A percentile compares a stretch with the other conserved stretches of the same genome.
These are phyloP conservation scores for Seiridium cupressi DNA, from an alignment of 2,329 filamentous ascomycete genomes.

Conservation along the genomic window DNA sequence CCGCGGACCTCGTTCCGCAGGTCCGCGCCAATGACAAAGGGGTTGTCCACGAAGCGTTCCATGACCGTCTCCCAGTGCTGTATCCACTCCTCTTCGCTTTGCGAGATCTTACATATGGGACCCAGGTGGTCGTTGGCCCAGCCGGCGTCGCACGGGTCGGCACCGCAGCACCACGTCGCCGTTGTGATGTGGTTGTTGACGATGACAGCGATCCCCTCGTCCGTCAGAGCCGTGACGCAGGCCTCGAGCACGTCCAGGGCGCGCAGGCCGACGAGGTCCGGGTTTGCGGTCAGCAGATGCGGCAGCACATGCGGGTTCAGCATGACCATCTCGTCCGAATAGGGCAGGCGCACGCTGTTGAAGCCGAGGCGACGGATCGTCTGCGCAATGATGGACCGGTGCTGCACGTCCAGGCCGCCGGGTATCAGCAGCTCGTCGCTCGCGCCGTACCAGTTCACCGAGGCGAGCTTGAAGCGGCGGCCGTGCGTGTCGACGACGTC, in stretches of 20 bases:
- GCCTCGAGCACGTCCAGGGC: constrained; percentile 63
- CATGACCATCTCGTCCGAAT: constrained; percentile 66
- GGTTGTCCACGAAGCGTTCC: constrained; percentile 55
- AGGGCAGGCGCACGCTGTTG: constrained; percentile 69
- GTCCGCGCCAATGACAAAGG: constrained; percentile 64
- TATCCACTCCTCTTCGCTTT: constrained; percentile 67
- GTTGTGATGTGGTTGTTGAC: constrained; percentile 71
- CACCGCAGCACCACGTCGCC: constrained; percentile 68
- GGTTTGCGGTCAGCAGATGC: constrained; percentile 54
- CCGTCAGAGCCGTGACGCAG: constrained; percentile 57
- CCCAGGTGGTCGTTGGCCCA: constrained; percentile 67
- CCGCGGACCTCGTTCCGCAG: constrained; percentile 69
- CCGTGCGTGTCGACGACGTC: constrained; percentile 58
- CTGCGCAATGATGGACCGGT: constrained; percentile 58
- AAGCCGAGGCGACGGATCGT: constrained; percentile 63
- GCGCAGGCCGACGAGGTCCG: constrained; percentile 53
- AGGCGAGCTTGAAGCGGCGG: constrained; percentile 59
- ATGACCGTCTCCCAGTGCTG: constrained; percentile 65
- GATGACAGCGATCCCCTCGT: constrained; percentile 62
- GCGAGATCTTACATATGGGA: constrained; percentile 56
- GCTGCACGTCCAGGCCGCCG: constrained; percentile 61
- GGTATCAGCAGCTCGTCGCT: constrained; percentile 66
- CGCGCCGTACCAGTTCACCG: constrained; percentile 70
- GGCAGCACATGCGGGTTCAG: constrained; percentile 54
- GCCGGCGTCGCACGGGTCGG: constrained; percentile 63